phyloP scores from a whole-genome alignment of 495 filamentous ascomycete genomes.

The Melanomma pulvis-pyrius region DNA sequence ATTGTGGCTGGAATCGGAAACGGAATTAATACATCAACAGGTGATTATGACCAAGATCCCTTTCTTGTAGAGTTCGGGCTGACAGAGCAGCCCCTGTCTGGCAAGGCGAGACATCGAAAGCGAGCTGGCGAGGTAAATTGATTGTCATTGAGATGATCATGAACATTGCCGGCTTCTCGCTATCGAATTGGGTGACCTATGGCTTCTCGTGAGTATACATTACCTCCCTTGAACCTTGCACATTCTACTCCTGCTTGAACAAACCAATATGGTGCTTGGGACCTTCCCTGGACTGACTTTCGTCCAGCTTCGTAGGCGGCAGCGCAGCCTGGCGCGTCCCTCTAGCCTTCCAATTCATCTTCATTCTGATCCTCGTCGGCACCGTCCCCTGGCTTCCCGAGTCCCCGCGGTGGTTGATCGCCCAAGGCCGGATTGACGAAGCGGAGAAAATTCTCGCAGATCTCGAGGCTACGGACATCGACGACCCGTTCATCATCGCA shows the following conservation, averaged over 20 bases:
- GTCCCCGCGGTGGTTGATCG: slow-evolving; percentile 53
- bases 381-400: slow-evolving; percentile 61
- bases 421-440: slow-evolving; percentile 50
- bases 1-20: slow-evolving; percentile 59
- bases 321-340: slow-evolving; percentile 59
- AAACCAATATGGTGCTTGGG: neutral
- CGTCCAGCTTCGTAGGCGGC: slow-evolving; percentile 47
- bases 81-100: slow-evolving; percentile 54
- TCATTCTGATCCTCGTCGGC: slow-evolving; percentile 55
- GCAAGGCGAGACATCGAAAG: slow-evolving; percentile 65
- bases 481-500: slow-evolving; percentile 40
- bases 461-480: slow-evolving; percentile 50
- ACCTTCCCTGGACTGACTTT: neutral
- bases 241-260: too few relatives aligned
- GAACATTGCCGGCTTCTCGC: slow-evolving; percentile 61
- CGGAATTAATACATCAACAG: slow-evolving; percentile 66
- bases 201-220: slow-evolving; percentile 46
- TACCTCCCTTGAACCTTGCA: neutral
- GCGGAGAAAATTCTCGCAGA: slow-evolving; percentile 55
- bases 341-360: slow-evolving; percentile 61
- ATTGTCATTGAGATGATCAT: slow-evolving; percentile 64
- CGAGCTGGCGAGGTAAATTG: slow-evolving; percentile 61
- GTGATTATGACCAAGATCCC: neutral
- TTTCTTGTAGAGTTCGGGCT: neutral
- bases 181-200: slow-evolving; percentile 62